Percentiles rank a stretch among this genome's conserved stretches.
Conservation (phyloP, 306 rosid species). For the Cyclanthera cordifolia region DNA sequence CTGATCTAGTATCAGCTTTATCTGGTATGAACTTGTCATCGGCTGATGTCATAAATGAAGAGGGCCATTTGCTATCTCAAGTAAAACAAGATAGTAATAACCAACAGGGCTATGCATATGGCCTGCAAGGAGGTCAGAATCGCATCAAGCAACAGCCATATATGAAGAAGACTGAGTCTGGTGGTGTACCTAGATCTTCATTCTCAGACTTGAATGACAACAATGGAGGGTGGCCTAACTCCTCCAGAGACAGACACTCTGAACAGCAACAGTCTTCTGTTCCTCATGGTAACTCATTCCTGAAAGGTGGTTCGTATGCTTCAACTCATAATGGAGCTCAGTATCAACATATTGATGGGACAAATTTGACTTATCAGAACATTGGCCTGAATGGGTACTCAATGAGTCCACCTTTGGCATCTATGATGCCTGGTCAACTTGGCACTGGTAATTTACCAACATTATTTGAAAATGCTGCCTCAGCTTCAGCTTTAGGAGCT, state of each 20-base stretch:
- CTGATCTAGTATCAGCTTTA: constrained; percentile 62
- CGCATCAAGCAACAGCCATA: constrained; percentile 51
- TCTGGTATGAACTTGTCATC: constrained; percentile 69
- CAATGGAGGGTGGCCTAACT: constrained; percentile 35
- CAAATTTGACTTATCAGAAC: constrained; percentile 50
- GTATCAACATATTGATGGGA: constrained; percentile 56
- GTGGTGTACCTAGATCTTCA: constrained; percentile 28
- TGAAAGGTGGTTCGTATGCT: constrained; percentile 61
- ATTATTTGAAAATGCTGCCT: constrained; percentile 60
- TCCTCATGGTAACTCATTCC: constrained; percentile 32
- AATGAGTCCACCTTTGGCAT: constrained; percentile 55
- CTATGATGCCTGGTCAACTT: constrained; percentile 77
- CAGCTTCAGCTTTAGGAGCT: constrained; percentile 54
- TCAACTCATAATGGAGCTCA: constrained; percentile 55
- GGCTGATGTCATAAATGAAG: constrained; percentile 41
- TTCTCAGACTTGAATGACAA: constrained; percentile 41
- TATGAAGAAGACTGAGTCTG: constrained; percentile 60
- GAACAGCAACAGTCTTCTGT: constrained; percentile 41
- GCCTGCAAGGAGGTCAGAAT: constrained; percentile 69
- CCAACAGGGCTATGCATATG: constrained; percentile 55
- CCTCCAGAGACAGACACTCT: constrained; percentile 41
- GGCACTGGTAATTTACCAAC: constrained; percentile 66
- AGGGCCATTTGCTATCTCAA: constrained; percentile 49
- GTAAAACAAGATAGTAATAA: constrained; percentile 46
- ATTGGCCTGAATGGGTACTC: constrained; percentile 58